Base-by-base conservation (phyloP, 345 rosid genomes). In the Carallia brachiata region DNA sequence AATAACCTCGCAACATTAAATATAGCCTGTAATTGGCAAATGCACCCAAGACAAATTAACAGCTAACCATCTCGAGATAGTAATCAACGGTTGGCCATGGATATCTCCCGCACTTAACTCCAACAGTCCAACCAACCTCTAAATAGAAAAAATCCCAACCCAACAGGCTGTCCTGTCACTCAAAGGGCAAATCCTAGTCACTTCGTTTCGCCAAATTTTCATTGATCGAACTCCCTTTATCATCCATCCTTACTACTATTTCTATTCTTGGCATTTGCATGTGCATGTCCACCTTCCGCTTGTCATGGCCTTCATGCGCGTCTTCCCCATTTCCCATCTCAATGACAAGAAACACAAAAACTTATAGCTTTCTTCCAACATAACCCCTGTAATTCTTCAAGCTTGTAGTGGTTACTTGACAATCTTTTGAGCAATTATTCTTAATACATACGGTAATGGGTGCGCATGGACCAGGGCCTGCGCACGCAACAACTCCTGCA, bases 381-480 rank as follows among this genome's bases (percentile, higher is more conserved):
- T 13, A 32, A 32, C 34, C 59, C 31, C 31, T 19, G 59, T 40
- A 12, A 3, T 60, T 23, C 63, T 19, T 39, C 34, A 63, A 8
- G 30, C 31, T 37, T 39, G 13, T 55, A 12, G 27, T 55, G 31
- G 31, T 55, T 12, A 28, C 13, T 55, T 55, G 59, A 55, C 59
- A 23, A 44, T 44, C 32, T 55, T 55, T 7, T 55, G 59, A 55
- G 27, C 9, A 9, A n/a, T 55, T 19, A 7, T 23, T 55, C 30
- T 55, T 54, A 3, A 6, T n/a, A 2, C 59, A 27, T 39, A 56
- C 39, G 74, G 13, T 48, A 59, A 73, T 73, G 81, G 77, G 65
- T 61, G 77, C 71, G 74, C 68, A 40, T 54, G 71, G 57, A 63
- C 60, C 76, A 3, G 52, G 53, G 69, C 73, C n/a, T 72, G 66